Percentiles rank a stretch among this genome's conserved stretches.
These are phyloP conservation scores for Cercophora samala DNA, from an alignment of 495 filamentous ascomycete genomes.

Conservation along the genomic window DNA sequence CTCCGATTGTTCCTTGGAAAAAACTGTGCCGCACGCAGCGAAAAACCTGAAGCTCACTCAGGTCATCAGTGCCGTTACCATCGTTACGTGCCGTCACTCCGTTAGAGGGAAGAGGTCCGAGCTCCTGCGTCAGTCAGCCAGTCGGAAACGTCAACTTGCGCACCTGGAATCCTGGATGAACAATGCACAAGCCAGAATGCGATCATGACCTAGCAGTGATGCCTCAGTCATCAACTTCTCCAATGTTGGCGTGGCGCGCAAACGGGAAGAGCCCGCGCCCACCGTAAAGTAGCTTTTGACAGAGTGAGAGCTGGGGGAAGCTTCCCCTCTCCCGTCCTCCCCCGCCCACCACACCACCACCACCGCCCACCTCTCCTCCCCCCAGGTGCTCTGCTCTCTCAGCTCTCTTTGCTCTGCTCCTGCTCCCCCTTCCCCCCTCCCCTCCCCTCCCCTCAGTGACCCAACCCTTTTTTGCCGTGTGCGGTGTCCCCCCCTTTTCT, in stretches of 20 bases:
- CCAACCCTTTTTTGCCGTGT: slow-evolving; percentile 22
- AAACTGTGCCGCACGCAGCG: slow-evolving; percentile 9
- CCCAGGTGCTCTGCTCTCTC: slow-evolving; percentile 6
- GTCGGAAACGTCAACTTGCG: slow-evolving; percentile 9
- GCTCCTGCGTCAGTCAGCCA: slow-evolving; percentile 20
- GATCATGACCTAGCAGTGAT: slow-evolving; percentile 7
- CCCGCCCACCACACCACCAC: too few species aligned
- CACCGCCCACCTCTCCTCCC: slow-evolving; percentile 17
- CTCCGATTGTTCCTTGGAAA: background rate
- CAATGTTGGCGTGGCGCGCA: slow-evolving; percentile 14
- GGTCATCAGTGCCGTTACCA: background rate
- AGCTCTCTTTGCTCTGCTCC: too few species aligned
- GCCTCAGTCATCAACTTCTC: slow-evolving; percentile 21
- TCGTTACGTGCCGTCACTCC: background rate
- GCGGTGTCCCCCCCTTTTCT: slow-evolving; percentile 16
- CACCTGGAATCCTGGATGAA: background rate
- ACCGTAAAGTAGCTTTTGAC: slow-evolving; percentile 10
- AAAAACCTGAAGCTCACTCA: background rate
- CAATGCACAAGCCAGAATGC: slow-evolving; percentile 4
- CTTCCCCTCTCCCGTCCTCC: slow-evolving; percentile 28
- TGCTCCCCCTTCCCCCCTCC: slow-evolving; percentile 14
- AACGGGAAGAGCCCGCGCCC: slow-evolving; percentile 5
- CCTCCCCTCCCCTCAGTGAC: slow-evolving; percentile 12
- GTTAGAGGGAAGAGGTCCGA: slow-evolving; percentile 19
- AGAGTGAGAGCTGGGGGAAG: slow-evolving; percentile 14